Conservation (phyloP, 2,329 filamentous ascomycete species). For the Saccharata proteae region DNA sequence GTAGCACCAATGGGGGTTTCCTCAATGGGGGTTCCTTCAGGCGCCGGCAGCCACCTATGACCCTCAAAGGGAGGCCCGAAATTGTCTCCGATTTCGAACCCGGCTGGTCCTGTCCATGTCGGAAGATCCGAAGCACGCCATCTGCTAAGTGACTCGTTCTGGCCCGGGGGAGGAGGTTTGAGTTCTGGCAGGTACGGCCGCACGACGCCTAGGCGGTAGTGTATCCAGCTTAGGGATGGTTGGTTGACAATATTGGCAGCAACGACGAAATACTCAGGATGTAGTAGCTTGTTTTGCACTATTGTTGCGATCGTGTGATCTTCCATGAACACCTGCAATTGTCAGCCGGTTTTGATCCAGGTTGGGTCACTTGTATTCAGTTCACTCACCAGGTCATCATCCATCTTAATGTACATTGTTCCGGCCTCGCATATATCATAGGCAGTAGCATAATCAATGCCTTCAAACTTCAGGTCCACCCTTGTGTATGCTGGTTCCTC, state of each 20-base stretch:
- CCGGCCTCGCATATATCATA: conserved; percentile 14
- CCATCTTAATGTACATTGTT: conserved; percentile 31
- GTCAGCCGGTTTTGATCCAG: conserved; percentile 2
- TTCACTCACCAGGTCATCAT: conserved; percentile 27
- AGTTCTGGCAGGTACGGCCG: conserved; percentile 42
- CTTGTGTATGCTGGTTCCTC: conserved; percentile 19
- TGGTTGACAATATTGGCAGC: conserved; percentile 48
- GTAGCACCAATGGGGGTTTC: conserved; percentile 36
- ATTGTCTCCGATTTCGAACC: conserved; percentile 13
- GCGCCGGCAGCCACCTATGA: conserved; percentile 41
- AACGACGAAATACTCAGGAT: conserved; percentile 40
- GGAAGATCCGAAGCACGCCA: conserved; percentile 33
- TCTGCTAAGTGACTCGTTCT: conserved; percentile 13
- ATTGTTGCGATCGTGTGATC: conserved; percentile 40
- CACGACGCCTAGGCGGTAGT: conserved; percentile 41
- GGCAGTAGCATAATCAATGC: conserved; percentile 11
- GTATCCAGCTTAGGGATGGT: conserved; percentile 41
- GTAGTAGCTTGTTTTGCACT: conserved; percentile 39
- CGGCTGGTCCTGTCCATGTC: conserved; percentile 16
- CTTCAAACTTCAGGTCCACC: conserved; percentile 10
- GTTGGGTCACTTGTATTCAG: too few species aligned
- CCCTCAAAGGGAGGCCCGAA: conserved; percentile 25
- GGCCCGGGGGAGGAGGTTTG: conserved; percentile 11
- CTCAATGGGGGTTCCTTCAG: conserved; percentile 29
- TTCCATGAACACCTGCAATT: conserved; percentile 24